Evolutionary conservation across 208 protist genomes (phyloP), one percentile per base, ranked within the genome.

Genomic region (Strigomonas culicis): DNA sequence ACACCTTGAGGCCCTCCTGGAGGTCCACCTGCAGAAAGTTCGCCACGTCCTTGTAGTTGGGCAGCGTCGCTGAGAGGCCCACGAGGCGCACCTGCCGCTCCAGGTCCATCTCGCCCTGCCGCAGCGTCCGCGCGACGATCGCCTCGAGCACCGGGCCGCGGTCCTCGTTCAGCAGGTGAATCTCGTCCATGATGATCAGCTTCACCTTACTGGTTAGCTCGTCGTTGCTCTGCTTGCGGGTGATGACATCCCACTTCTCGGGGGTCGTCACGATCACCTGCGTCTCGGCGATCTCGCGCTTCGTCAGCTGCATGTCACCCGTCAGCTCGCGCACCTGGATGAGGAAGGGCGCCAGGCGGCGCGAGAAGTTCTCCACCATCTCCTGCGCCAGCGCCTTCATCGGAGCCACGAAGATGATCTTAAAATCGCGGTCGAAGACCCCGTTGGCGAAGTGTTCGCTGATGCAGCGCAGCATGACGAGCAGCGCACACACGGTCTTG

Each of bases 211-310:
- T 66, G 6, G 86, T 74, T 1, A 99, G 81, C 30, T 93, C 93
- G n/a, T 90, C 77, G 71, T 99, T 99, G 61, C 77, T 93, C 59
- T 88, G 89, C 80, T 99, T 99, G 67, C 99, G 88, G 17, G 98
- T 99, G 36, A 99, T 97, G 24, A 99, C 98, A 78, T 99, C 99
- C 98, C 98, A 99, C 80, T 99, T 99, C 75, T 99, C 98, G 6
- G 99, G 98, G 7, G 99, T 99, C 1, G 97, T 99, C 15, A 99
- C 97, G 47, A 99, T 98, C 53, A 99, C 92, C 60, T 99, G 97
- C 36, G 98, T 99, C 63, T 98, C 90, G 22, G 80, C 77, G 10
- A 99, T 75, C 79, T 99, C 97, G 55, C 92, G 82, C 78, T 98
- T 97, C 10, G 98, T 99, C 31, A 99, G 86, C 78, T 99, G 97